Conservation (phyloP, 169 alveolate genomes). For the Cryptosporidium ubiquitum region DNA sequence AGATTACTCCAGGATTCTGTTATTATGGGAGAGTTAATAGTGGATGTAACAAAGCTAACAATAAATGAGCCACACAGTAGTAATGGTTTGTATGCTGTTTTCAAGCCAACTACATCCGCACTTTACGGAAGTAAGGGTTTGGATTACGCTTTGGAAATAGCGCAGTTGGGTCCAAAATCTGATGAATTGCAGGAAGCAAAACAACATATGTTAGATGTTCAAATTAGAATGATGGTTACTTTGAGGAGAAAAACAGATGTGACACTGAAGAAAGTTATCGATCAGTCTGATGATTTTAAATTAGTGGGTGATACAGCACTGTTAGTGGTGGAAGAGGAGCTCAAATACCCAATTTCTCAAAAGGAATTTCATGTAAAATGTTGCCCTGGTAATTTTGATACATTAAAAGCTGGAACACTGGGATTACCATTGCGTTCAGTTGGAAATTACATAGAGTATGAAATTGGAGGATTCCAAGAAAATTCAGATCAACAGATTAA, state of each 20-base stretch:
- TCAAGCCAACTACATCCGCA: conserved; percentile 70
- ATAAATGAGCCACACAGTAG: conserved; percentile 70
- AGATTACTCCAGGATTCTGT: conserved; percentile 70
- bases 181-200: conserved; percentile 71
- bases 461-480: conserved; percentile 70
- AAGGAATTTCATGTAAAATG: conserved; percentile 55
- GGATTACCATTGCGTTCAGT: conserved; percentile 67
- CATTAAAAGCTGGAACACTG: conserved; percentile 63
- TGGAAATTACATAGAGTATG: conserved; percentile 71
- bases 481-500: conserved; percentile 65
- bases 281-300: conserved; percentile 67
- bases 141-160: conserved; percentile 68
- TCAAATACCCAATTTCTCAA: conserved; percentile 56
- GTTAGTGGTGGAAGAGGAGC: conserved; percentile 63
- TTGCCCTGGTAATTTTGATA: conserved; percentile 72
- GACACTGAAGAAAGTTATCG: conserved; percentile 66
- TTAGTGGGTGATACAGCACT: conserved; percentile 71
- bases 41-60: conserved; percentile 58
- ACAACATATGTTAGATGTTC: conserved; percentile 64
- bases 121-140: conserved; percentile 68
- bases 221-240: conserved; percentile 69
- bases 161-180: conserved; percentile 72
- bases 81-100: conserved; percentile 71
- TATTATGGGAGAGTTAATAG: conserved; percentile 69
- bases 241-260: conserved; percentile 67